A percentile compares a stretch with the other conserved stretches of the same genome.
Evolutionary conservation across 2,329 filamentous ascomycete species (phyloP).

Genomic region (Plenodomus biglobosus): DNA sequence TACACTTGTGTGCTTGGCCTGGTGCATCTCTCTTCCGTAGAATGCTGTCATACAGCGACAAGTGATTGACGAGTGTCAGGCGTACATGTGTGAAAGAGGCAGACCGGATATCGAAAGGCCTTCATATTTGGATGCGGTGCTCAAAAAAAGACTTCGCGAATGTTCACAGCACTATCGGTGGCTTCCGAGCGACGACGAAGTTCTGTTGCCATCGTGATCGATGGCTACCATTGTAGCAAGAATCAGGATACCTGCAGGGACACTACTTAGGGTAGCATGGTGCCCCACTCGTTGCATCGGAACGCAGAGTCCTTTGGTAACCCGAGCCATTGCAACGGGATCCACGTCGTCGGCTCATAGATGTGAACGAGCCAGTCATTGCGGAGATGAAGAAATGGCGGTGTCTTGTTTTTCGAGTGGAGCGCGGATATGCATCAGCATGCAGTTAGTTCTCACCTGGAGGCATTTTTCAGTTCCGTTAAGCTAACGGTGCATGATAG

Average conservation of each 20-base stretch:
- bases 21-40: constrained; percentile 43
- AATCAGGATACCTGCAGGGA: constrained; percentile 38
- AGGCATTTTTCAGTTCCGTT: neutral
- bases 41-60: constrained; percentile 49
- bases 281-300: constrained; percentile 45
- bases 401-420: constrained; percentile 47
- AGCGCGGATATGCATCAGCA: constrained; percentile 47
- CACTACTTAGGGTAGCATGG: constrained; percentile 45
- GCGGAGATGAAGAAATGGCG: constrained; percentile 41
- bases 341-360: constrained; percentile 37
- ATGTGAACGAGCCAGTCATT: constrained; percentile 1
- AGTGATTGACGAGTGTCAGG: constrained; percentile 50
- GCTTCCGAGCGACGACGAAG: constrained; percentile 54
- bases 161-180: constrained; percentile 57
- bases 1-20: constrained; percentile 46
- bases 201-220: constrained; percentile 40
- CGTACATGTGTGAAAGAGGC: too few relatives aligned
- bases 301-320: constrained; percentile 39
- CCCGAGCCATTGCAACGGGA: constrained; percentile 30
- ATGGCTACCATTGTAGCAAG: too few relatives aligned
- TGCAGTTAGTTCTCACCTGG: constrained; percentile 6
- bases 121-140: constrained; percentile 51
- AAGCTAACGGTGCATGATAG: constrained; percentile 6
- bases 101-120: constrained; percentile 37
- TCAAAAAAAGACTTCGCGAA: constrained; percentile 54